phyloP scores from a whole-genome alignment of 2,329 filamentous ascomycete genomes.

The Apiospora rasikravindrae region DNA sequence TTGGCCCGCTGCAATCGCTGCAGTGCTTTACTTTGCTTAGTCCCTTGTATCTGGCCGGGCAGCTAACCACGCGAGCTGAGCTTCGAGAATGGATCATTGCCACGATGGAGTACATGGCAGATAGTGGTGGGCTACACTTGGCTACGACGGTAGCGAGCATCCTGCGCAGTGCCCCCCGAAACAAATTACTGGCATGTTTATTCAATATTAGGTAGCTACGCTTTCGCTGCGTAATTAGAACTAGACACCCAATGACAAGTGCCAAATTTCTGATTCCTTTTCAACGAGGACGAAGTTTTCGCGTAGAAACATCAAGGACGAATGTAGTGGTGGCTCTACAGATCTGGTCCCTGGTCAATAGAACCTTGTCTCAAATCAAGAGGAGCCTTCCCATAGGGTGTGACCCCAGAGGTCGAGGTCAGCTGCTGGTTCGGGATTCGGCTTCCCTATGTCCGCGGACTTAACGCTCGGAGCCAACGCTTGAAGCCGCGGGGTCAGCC shows the following conservation, averaged over 20 bases:
- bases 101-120: conserved; percentile 27
- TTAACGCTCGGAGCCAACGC: neutral
- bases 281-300: no score
- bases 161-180: conserved; percentile 19
- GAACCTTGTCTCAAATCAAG: no score
- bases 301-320: no score
- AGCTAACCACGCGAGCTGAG: conserved; percentile 19
- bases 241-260: neutral
- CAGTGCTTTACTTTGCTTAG: conserved; percentile 28
- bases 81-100: conserved; percentile 27
- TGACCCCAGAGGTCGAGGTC: no score
- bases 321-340: no score
- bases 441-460: neutral
- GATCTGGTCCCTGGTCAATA: no score
- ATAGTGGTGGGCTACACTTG: conserved; percentile 24
- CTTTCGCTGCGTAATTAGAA: conserved; percentile 30
- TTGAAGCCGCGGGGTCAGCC: neutral
- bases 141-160: conserved; percentile 25
- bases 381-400: no score
- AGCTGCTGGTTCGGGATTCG: neutral
- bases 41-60: conserved; percentile 27
- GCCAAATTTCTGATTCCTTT: no score
- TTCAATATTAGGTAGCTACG: conserved; percentile 34
- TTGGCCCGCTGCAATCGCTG: conserved; percentile 29
- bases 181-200: conserved; percentile 32